Conservation (phyloP, 164 flowering plant genomes). For the Vitis amurensis region DNA sequence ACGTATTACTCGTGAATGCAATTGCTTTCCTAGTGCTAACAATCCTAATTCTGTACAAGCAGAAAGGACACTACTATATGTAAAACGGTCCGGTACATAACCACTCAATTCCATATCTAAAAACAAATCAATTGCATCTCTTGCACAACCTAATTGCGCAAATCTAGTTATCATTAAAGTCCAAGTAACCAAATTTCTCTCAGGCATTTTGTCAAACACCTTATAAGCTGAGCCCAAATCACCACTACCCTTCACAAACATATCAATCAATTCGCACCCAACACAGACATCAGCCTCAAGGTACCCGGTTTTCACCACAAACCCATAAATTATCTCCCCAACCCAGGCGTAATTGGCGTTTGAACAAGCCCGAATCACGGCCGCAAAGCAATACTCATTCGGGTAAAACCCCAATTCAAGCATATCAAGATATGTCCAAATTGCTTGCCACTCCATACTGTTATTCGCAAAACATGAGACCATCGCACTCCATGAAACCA, state of each 20-base stretch:
- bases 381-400: conserved; percentile 69
- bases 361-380: conserved; percentile 68
- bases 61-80: conserved; percentile 60
- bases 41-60: conserved; percentile 61
- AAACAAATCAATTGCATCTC: conserved; percentile 56
- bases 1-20: conserved; percentile 56
- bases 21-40: conserved; percentile 54
- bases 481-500: conserved; percentile 87
- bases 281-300: conserved; percentile 69
- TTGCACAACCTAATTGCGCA: conserved; percentile 53
- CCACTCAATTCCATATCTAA: conserved; percentile 58
- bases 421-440: conserved; percentile 50
- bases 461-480: conserved; percentile 66
- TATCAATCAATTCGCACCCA: conserved; percentile 75
- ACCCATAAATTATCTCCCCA: conserved; percentile 58
- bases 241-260: conserved; percentile 60
- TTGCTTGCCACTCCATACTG: conserved; percentile 37
- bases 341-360: conserved; percentile 24
- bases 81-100: conserved; percentile 55
- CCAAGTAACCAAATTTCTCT: conserved; percentile 69
- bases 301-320: conserved; percentile 61
- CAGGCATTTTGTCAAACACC: conserved; percentile 75
- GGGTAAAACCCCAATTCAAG: conserved; percentile 52
- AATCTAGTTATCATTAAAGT: conserved; percentile 77
- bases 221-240: conserved; percentile 53